phyloP scores from a whole-genome alignment of 768 basidiomycete species.

The Leucosporidium yakuticum region DNA sequence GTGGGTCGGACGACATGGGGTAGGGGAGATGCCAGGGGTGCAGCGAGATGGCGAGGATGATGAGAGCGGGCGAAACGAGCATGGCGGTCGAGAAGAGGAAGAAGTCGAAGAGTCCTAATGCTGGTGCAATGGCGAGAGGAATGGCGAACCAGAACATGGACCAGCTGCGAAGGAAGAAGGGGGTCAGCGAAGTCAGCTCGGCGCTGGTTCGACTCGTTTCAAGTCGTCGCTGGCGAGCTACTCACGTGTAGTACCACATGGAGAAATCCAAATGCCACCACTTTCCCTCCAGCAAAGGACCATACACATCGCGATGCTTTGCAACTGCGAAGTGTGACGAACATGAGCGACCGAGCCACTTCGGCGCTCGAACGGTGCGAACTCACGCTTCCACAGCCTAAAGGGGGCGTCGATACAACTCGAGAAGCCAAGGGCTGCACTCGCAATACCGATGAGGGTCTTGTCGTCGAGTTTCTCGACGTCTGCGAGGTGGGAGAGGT shows the following conservation, averaged over 20 bases:
- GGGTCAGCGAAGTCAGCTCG: background rate
- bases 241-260: slow-evolving; percentile 20
- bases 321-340: slow-evolving; percentile 6
- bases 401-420: slow-evolving; percentile 38
- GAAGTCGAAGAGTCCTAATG: slow-evolving; percentile 34
- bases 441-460: slow-evolving; percentile 34
- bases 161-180: slow-evolving; percentile 1
- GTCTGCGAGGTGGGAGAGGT: background rate
- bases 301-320: slow-evolving; percentile 33
- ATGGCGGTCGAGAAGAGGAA: slow-evolving; percentile 30
- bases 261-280: slow-evolving; percentile 36
- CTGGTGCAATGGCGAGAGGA: slow-evolving; percentile 36
- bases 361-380: background rate
- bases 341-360: background rate
- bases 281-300: slow-evolving; percentile 33
- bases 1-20: slow-evolving; percentile 37
- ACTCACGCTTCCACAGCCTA: slow-evolving; percentile 36
- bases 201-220: too few relatives aligned
- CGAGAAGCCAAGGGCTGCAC: slow-evolving; percentile 33
- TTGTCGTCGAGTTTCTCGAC: slow-evolving; percentile 6
- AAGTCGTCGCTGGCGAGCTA: background rate
- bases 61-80: slow-evolving; percentile 28
- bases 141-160: slow-evolving; percentile 31
- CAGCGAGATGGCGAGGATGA: slow-evolving; percentile 34
- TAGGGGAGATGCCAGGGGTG: slow-evolving; percentile 19